Base-by-base conservation (phyloP, 2,329 filamentous ascomycete genomes). In the Furcasterigmium sp. region DNA sequence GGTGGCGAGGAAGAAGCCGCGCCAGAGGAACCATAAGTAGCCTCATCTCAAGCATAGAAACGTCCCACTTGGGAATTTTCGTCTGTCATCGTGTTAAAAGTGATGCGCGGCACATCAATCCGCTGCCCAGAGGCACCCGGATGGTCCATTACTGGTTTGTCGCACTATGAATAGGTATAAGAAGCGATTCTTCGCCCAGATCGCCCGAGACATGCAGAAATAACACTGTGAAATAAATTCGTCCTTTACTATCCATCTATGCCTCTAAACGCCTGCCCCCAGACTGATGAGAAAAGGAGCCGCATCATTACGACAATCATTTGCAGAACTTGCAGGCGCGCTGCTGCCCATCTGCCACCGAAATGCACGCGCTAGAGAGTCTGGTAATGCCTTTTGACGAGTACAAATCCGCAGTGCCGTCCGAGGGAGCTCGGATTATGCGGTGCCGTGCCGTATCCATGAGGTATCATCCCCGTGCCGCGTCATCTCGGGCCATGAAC, bases 1-100 rank as follows among this genome's bases (percentile, higher is more conserved):
- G 40, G 18, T 26, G 65, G 55, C 18, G 53, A 46, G n/a, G 47
- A 35, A 7, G 49, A 50, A 20, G 46, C 37, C 25, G 46, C 51
- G 13, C 39, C 40, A 34, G 25, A 39, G 37, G 36, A 38, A 8
- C 11, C 7, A 26, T 26, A 26, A 26, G 23, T n/a, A n/a, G n/a
- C n/a, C n/a, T 11, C 23, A 26, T 26, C 7, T 7, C 23, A 26
- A 26, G 7, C 23, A 26, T 11, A 26, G 11, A 26, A 26, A 11
- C 7, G 11, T 26, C 23, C 7, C 23, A 26, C 23, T 26, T 11
- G 23, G 23, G 7, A 11, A 7, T 7, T 11, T 26, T 26, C 23
- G 23, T n/a, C n/a, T n/a, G n/a, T n/a, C n/a, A n/a, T n/a, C n/a
- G n/a, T n/a, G n/a, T n/a, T n/a, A n/a, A n/a, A n/a, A n/a, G n/a